These are phyloP conservation scores for Viola odorata DNA, from an alignment of 345 rosid genomes.

Conservation along the genomic window DNA sequence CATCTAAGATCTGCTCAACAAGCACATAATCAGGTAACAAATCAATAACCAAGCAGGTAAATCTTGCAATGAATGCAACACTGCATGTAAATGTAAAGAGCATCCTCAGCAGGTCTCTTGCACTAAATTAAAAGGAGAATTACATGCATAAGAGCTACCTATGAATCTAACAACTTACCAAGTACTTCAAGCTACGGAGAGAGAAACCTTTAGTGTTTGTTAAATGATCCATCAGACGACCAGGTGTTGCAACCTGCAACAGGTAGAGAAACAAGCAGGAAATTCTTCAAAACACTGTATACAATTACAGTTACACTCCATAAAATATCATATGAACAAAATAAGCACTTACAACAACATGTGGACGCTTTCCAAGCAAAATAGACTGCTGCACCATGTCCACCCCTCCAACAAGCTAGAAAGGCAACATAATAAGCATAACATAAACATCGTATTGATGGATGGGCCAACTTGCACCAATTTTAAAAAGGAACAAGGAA, in stretches of 20 bases:
- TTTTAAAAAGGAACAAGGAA: not conserved
- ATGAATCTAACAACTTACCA: conserved; percentile 37
- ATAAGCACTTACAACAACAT: conserved; percentile 55
- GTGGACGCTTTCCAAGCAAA: conserved; percentile 76
- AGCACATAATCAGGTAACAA: not conserved
- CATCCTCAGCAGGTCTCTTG: not conserved
- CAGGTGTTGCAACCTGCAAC: conserved; percentile 90
- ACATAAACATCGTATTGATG: not conserved
- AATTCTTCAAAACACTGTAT: not conserved
- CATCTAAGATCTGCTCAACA: conserved; percentile 75
- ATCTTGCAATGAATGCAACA: not conserved
- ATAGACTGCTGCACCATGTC: conserved; percentile 81
- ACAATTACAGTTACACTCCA: too few relatives aligned
- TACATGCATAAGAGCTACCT: not conserved
- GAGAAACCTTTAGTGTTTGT: conserved; percentile 86
- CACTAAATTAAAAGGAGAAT: not conserved
- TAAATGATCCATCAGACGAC: conserved; percentile 86
- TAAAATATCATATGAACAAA: not conserved
- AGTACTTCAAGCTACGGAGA: conserved; percentile 63
- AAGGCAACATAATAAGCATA: not conserved
- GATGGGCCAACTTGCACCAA: not conserved
- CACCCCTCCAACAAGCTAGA: conserved; percentile 93
- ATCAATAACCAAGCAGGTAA: not conserved
- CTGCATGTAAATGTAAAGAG: not conserved
- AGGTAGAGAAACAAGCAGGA: not conserved